phyloP scores from a whole-genome alignment of 2,329 filamentous ascomycete species.

The Lithohypha guttulata region DNA sequence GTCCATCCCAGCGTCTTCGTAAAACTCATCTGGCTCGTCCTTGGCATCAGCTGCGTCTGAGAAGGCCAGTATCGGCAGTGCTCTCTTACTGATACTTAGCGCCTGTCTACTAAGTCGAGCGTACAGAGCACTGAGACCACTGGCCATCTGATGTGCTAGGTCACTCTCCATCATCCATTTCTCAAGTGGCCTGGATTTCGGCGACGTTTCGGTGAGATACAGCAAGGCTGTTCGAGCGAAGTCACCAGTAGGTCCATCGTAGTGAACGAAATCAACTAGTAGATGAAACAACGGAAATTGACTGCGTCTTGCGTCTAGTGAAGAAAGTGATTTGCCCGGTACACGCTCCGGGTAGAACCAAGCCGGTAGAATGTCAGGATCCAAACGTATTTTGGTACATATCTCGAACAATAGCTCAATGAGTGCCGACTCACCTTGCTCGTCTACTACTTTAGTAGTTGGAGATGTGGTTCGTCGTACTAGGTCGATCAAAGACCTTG shows the following conservation, averaged over 20 bases:
- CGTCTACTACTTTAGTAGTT: constrained; percentile 53
- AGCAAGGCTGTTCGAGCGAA: constrained; percentile 89
- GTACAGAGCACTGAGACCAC: constrained; percentile 71
- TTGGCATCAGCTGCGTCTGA: constrained; percentile 76
- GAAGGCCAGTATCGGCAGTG: constrained; percentile 74
- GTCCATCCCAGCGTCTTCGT: constrained; percentile 68
- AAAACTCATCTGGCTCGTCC: constrained; percentile 63
- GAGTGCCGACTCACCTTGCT: constrained; percentile 76
- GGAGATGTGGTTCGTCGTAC: constrained; percentile 57
- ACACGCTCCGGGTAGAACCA: constrained; percentile 67
- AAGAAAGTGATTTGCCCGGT: constrained; percentile 35
- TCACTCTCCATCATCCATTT: constrained; percentile 97
- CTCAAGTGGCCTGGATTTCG: constrained; percentile 69
- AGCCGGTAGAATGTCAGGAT: constrained; percentile 73
- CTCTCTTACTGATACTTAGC: constrained; percentile 56
- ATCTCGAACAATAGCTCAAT: constrained; percentile 94
- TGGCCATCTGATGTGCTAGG: constrained; percentile 92
- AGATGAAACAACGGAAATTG: constrained; percentile 96
- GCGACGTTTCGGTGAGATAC: constrained; percentile 91
- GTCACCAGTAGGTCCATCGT: constrained; percentile 87
- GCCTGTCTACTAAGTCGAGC: constrained; percentile 63
- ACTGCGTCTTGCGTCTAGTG: constrained; percentile 73
- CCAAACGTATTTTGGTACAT: constrained; percentile 85
- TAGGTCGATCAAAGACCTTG: constrained; percentile 75
- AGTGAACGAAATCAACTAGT: constrained; percentile 90